phyloP scores from a whole-genome alignment of 768 basidiomycete species.

The Tephrocybe sp. region DNA sequence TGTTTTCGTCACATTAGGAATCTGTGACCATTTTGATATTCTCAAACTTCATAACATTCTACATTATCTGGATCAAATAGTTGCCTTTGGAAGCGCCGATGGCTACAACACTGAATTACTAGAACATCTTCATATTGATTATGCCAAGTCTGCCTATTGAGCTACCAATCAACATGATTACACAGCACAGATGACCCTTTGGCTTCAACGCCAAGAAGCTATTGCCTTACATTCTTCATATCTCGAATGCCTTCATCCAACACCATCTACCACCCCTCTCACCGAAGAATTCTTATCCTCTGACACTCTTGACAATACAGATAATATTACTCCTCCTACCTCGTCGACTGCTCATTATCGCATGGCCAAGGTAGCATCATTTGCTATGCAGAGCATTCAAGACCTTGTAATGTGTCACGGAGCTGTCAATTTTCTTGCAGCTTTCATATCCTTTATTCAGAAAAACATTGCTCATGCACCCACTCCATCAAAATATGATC shows the following conservation, averaged over 20 bases:
- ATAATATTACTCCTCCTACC: no score
- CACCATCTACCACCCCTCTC: no score
- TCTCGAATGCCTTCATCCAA: conserved; percentile 3
- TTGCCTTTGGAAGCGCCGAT: conserved; percentile 20
- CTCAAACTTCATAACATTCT: conserved; percentile 29
- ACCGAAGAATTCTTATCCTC: no score
- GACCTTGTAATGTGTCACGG: no score
- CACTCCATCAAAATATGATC: no score
- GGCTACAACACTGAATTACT: conserved; percentile 27
- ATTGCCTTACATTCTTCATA: conserved; percentile 7
- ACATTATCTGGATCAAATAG: conserved; percentile 27
- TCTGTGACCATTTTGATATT: conserved; percentile 31
- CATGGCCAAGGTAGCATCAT: no score
- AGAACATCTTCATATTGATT: conserved; percentile 37
- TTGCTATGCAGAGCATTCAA: no score
- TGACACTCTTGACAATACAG: no score
- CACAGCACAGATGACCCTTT: conserved; percentile 34
- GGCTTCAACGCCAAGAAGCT: conserved; percentile 32
- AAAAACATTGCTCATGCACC: no score
- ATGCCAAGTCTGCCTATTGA: conserved; percentile 27
- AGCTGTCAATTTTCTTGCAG: no score
- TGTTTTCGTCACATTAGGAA: conserved; percentile 19
- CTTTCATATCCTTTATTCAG: no score
- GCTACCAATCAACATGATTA: conserved; percentile 23
- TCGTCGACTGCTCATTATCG: no score